Conservation (phyloP, 371 early-diverging fungal species). For the Blastocladiella emersonii region DNA sequence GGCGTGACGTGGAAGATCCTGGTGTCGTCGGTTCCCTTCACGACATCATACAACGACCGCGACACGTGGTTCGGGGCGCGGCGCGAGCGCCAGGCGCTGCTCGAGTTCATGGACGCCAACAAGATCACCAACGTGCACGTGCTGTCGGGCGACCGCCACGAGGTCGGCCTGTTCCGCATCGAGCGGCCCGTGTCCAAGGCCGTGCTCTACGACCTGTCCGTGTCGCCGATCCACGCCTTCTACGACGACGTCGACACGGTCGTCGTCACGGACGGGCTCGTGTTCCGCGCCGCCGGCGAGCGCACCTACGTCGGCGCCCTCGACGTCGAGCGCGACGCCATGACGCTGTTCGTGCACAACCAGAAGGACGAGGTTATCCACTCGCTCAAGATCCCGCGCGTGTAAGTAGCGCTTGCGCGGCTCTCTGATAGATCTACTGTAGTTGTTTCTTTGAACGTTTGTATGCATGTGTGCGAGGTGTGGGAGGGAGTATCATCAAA, state of each 20-base stretch:
- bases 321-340: neutral
- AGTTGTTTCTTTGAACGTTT: no score
- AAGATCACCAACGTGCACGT: slow-evolving; percentile 23
- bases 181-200: slow-evolving; percentile 2
- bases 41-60: slow-evolving; percentile 18
- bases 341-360: no score
- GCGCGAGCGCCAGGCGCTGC: slow-evolving; percentile 23
- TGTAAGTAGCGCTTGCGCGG: no score
- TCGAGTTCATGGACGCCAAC: slow-evolving; percentile 11
- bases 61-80: slow-evolving; percentile 34
- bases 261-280: neutral
- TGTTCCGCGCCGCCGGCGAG: neutral
- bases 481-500: no score
- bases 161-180: slow-evolving; percentile 24
- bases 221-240: slow-evolving; percentile 30
- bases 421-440: no score
- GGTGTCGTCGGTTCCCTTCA: slow-evolving; percentile 28
- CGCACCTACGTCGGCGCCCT: neutral
- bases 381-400: no score
- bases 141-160: slow-evolving; percentile 35
- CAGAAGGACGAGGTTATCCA: no score
- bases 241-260: slow-evolving; percentile 8
- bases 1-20: slow-evolving; percentile 27
- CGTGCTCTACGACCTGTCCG: slow-evolving; percentile 21
- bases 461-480: no score